Base-by-base conservation (phyloP, 768 basidiomycete species). In the Russula brevipes region DNA sequence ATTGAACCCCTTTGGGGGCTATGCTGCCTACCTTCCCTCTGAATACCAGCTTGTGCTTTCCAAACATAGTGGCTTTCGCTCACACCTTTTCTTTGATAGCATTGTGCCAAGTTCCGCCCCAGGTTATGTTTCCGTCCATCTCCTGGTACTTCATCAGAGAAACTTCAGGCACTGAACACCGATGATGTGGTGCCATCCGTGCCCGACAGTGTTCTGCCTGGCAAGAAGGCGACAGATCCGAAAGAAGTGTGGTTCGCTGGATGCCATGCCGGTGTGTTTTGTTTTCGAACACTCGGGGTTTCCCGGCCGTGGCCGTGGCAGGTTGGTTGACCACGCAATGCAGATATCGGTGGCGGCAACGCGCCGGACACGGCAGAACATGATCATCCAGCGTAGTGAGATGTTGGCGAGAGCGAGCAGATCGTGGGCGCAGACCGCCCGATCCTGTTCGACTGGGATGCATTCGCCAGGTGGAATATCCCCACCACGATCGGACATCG, bases 91-190 rank as follows among this genome's bases (percentile, higher is more conserved):
- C 7, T 45, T 11, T 33, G 38, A 16, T 53, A 90, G 86, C 86
- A 78, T 61, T 86, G 88, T 41, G 77, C 81, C n/a, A 83, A 80
- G 70, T 91, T 85, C 70, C 73, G 77, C 35, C 85, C 88, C 2
- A 87, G 85, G 66, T 68, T 79, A n/a, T 90, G 83, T 68, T 86
- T 88, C 68, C 75, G 80, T 16, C 68, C 77, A 30, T 2, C 76
- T 77, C 0, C 68, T 24, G 24, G 24, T 24, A 24, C 24, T 24
- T 24, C 24, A 1, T 10, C 55, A n/a, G 12, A n/a, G 3, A 45
- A 36, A 24, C 1, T 1, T 24, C 24, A 24, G 24, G 24, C 24
- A 24, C 1, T 1, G 1, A 24, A 24, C 24, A 1, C 24, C 24
- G 24, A 24, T 24, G 24, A 24, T 24, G 24, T 24, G 24, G 1